phyloP scores from a whole-genome alignment of 2,329 filamentous ascomycete genomes.

The Penicillium hordei region DNA sequence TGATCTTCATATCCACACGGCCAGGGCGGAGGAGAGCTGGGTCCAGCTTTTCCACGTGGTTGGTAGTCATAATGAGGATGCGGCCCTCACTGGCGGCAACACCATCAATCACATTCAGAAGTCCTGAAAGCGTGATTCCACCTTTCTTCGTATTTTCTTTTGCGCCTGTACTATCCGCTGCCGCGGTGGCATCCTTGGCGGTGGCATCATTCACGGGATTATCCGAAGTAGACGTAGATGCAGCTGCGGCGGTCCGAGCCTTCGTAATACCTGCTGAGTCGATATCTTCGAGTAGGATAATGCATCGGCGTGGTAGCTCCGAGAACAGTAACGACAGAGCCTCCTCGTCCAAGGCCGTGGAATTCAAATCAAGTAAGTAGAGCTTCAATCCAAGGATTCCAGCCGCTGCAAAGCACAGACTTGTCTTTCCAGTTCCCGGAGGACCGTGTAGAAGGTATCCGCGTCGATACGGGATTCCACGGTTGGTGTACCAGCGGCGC shows the following conservation, averaged over 20 bases:
- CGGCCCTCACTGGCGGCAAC: slow-evolving; percentile 68
- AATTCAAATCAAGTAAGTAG: slow-evolving; percentile 70
- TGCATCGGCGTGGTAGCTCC: slow-evolving; percentile 66
- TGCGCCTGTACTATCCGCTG: slow-evolving; percentile 19
- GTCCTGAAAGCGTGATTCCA: slow-evolving; percentile 63
- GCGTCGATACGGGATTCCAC: slow-evolving; percentile 80
- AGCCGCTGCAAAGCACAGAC: slow-evolving; percentile 67
- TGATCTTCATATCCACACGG: slow-evolving; percentile 64
- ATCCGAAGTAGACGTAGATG: background rate
- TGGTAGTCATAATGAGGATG: slow-evolving; percentile 73
- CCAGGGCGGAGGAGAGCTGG: slow-evolving; percentile 65
- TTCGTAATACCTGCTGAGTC: slow-evolving; percentile 70
- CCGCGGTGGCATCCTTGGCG: slow-evolving; percentile 9
- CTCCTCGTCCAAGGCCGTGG: slow-evolving; percentile 63
- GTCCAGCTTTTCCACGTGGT: slow-evolving; percentile 64
- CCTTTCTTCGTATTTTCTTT: slow-evolving; percentile 21
- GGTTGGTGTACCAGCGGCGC: slow-evolving; percentile 72
- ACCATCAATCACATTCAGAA: slow-evolving; percentile 70
- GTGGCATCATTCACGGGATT: background rate
- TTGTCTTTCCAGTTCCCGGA: slow-evolving; percentile 77
- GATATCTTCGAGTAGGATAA: slow-evolving; percentile 74
- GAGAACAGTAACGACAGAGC: slow-evolving; percentile 63
- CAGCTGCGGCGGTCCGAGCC: slow-evolving; percentile 32
- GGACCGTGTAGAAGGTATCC: slow-evolving; percentile 82
- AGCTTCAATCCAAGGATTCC: slow-evolving; percentile 70